A percentile compares a stretch with the other conserved stretches of the same genome.
phyloP scores from a whole-genome alignment of 371 early-diverging fungal genomes.

The Sporodiniella umbellata region DNA sequence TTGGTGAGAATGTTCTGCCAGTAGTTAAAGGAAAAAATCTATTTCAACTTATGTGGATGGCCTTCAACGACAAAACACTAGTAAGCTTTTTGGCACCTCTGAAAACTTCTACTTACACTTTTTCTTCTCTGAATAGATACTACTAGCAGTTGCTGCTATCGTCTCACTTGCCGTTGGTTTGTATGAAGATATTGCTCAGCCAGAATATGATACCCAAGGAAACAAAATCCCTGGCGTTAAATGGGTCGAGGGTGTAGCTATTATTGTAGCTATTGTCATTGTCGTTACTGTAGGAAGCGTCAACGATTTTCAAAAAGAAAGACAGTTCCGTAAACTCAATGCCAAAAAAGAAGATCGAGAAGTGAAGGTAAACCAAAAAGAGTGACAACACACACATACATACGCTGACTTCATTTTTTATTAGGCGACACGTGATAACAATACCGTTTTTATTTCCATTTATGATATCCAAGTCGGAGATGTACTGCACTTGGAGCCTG shows the following conservation, averaged over 20 bases:
- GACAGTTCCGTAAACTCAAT: conserved; percentile 78
- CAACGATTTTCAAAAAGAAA: conserved; percentile 88
- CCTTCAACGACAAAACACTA: conserved; percentile 83
- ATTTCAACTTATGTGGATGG: conserved; percentile 75
- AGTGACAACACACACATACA: neutral
- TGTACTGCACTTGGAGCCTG: conserved; percentile 86
- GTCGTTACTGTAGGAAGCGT: conserved; percentile 78
- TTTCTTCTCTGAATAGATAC: conserved; percentile 42
- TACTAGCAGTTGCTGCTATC: conserved; percentile 80
- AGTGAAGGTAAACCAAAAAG: conserved; percentile 63
- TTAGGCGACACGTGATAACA: conserved; percentile 74
- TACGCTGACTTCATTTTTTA: neutral
- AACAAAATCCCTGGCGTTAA: conserved; percentile 50
- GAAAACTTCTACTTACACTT: neutral
- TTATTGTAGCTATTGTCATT: conserved; percentile 77
- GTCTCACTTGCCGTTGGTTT: conserved; percentile 86
- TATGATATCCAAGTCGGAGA: conserved; percentile 89
- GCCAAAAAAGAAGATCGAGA: conserved; percentile 81
- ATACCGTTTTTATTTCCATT: conserved; percentile 76
- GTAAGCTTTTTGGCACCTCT: conserved; percentile 26
- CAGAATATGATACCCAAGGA: conserved; percentile 35
- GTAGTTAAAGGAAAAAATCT: conserved; percentile 64
- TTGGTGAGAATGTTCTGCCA: conserved; percentile 71
- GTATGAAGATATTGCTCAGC: conserved; percentile 71
- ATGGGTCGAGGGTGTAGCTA: conserved; percentile 82